Conservation (phyloP, 1,284 basidiomycete species). For the Irpex sp. region DNA sequence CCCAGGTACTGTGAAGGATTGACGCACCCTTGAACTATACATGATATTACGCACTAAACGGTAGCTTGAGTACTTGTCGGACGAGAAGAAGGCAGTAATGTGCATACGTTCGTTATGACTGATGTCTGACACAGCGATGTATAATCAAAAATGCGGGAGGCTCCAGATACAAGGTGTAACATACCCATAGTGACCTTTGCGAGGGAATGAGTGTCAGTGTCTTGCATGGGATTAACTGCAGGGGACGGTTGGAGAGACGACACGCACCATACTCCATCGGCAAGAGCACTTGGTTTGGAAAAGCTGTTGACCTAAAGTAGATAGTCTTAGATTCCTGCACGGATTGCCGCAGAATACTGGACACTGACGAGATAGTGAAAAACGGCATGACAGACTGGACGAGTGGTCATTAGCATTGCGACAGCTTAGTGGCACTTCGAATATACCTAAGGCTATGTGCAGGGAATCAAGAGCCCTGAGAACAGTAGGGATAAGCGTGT, state of each 20-base stretch:
- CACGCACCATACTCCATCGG: conserved; percentile 8
- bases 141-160: neutral
- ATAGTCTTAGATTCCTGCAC: neutral
- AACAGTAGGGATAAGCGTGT: neutral
- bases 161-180: neutral
- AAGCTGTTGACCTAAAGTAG: conserved; percentile 6
- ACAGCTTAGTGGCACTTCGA: neutral
- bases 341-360: neutral
- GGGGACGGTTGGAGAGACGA: neutral
- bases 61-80: neutral
- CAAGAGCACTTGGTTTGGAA: conserved; percentile 1
- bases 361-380: conserved; percentile 12
- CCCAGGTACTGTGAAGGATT: neutral
- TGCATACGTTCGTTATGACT: conserved; percentile 10
- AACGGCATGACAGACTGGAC: conserved; percentile 11
- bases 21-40: conserved; percentile 11
- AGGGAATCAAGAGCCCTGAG: conserved; percentile 11
- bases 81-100: neutral
- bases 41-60: conserved; percentile 8
- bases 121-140: neutral
- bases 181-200: conserved; percentile 13
- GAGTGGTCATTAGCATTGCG: neutral
- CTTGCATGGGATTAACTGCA: neutral
- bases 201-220: too few relatives aligned
- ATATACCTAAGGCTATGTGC: conserved; percentile 9